These are phyloP conservation scores for Coccomyxa subellipsoidea DNA, from an alignment of 163 green algal species.

Conservation along the genomic window DNA sequence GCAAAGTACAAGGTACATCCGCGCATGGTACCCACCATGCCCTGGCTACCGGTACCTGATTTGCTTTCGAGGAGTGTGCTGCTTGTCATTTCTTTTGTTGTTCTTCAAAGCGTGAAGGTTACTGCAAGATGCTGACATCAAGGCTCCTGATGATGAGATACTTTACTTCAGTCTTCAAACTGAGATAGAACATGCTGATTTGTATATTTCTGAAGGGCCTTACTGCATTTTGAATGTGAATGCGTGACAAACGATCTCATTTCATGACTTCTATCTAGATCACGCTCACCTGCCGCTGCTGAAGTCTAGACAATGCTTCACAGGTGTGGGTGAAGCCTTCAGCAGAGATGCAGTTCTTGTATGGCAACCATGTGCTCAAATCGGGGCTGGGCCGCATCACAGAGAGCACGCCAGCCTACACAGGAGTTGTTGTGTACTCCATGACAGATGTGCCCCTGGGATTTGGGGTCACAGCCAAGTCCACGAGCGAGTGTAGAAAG, in stretches of 20 bases:
- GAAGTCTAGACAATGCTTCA: neutral
- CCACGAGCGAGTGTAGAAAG: constrained; percentile 86
- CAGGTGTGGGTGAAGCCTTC: constrained; percentile 98
- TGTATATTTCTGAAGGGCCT: neutral
- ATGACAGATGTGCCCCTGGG: constrained; percentile 95
- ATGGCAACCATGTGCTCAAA: constrained; percentile 98
- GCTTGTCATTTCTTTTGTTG: no score
- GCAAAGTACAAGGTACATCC: constrained; percentile 95
- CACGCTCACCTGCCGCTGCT: no score
- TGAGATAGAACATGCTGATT: neutral
- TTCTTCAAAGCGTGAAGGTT: no score
- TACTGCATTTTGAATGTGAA: neutral
- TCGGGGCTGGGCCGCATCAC: constrained; percentile 95
- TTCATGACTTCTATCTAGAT: no score
- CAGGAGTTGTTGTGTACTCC: constrained; percentile 78
- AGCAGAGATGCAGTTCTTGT: constrained; percentile 97
- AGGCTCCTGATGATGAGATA: neutral
- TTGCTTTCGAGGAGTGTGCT: no score
- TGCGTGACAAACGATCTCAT: neutral
- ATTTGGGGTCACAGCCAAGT: constrained; percentile 92
- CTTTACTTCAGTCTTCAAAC: neutral
- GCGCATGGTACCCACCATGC: no score
- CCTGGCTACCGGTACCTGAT: neutral
- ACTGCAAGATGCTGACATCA: no score
- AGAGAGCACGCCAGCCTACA: constrained; percentile 90